Conservation (phyloP, 805 yeast species). For the Saccharomycopsis olivae region DNA sequence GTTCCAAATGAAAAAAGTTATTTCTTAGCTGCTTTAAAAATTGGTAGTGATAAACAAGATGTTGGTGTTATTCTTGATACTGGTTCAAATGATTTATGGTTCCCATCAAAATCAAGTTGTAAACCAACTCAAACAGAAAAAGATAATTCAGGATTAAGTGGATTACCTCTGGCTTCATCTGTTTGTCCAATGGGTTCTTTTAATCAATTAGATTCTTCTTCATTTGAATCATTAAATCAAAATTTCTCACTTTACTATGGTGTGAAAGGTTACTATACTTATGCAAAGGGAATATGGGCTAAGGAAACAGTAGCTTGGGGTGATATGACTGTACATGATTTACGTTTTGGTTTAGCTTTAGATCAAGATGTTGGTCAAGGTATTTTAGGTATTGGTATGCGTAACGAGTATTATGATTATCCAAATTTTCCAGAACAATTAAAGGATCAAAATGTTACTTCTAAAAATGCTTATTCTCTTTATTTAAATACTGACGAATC, state of each 20-base stretch:
- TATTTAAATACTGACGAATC: slow-evolving; percentile 27
- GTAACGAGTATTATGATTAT: slow-evolving; percentile 31
- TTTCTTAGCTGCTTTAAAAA: slow-evolving; percentile 14
- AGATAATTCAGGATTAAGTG: neutral
- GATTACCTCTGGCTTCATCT: slow-evolving; percentile 10
- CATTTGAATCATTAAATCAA: slow-evolving; percentile 1
- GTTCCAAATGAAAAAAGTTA: slow-evolving; percentile 14
- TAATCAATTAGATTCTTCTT: slow-evolving; percentile 3
- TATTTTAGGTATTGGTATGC: slow-evolving; percentile 49
- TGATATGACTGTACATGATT: slow-evolving; percentile 13
- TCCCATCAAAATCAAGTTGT: slow-evolving; percentile 14
- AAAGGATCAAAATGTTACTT: slow-evolving; percentile 46
- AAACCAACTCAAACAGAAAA: slow-evolving; percentile 3
- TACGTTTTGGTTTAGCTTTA: slow-evolving; percentile 16
- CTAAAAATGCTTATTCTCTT: slow-evolving; percentile 43
- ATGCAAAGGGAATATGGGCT: slow-evolving; percentile 38
- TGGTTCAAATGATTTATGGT: slow-evolving; percentile 19
- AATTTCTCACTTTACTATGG: slow-evolving; percentile 11
- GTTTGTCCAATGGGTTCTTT: slow-evolving; percentile 14
- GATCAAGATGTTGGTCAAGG: slow-evolving; percentile 29
- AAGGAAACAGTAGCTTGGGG: slow-evolving; percentile 16
- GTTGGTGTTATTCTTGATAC: slow-evolving; percentile 23
- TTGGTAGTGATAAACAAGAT: slow-evolving; percentile 22
- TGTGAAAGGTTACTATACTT: slow-evolving; percentile 24
- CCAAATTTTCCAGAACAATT: slow-evolving; percentile 57